phyloP scores from a whole-genome alignment of 2,329 filamentous ascomycete species.

The Davidsoniella neocaledoniae region DNA sequence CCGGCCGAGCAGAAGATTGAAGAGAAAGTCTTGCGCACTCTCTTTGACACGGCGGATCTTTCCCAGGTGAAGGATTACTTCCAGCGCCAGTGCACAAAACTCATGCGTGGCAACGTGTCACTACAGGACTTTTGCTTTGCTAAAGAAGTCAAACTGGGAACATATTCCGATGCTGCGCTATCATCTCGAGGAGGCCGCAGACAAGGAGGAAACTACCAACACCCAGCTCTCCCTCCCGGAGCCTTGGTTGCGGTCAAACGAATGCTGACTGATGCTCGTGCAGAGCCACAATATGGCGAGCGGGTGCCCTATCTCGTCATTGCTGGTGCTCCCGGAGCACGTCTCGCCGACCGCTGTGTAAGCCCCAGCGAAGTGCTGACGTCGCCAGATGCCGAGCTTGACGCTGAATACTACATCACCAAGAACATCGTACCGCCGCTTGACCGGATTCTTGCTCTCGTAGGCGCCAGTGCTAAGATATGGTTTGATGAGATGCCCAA shows the following conservation, averaged over 20 bases:
- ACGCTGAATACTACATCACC: constrained; percentile 90
- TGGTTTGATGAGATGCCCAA: constrained; percentile 99
- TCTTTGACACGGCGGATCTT: constrained; percentile 82
- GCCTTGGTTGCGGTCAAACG: constrained; percentile 73
- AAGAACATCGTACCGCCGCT: constrained; percentile 93
- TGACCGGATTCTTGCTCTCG: constrained; percentile 90
- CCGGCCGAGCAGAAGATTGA: constrained; percentile 94
- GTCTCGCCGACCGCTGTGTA: constrained; percentile 79
- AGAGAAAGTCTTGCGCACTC: constrained; percentile 71
- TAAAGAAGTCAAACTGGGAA: constrained; percentile 76
- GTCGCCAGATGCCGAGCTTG: constrained; percentile 63
- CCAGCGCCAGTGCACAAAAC: constrained; percentile 75
- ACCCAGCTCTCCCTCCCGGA: constrained; percentile 54
- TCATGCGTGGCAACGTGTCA: constrained; percentile 75
- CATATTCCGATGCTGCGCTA: constrained; percentile 33
- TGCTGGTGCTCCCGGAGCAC: constrained; percentile 68
- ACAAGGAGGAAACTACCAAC: background rate
- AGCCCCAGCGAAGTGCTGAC: constrained; percentile 67
- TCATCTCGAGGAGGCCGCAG: constrained; percentile 38
- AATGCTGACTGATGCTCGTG: constrained; percentile 72
- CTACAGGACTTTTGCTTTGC: constrained; percentile 96
- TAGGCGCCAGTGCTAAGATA: constrained; percentile 73
- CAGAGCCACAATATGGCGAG: constrained; percentile 89
- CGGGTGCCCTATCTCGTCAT: constrained; percentile 89
- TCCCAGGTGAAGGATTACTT: constrained; percentile 83